Base-by-base conservation (phyloP, 306 rosid species). In the Rosa chinensis region DNA sequence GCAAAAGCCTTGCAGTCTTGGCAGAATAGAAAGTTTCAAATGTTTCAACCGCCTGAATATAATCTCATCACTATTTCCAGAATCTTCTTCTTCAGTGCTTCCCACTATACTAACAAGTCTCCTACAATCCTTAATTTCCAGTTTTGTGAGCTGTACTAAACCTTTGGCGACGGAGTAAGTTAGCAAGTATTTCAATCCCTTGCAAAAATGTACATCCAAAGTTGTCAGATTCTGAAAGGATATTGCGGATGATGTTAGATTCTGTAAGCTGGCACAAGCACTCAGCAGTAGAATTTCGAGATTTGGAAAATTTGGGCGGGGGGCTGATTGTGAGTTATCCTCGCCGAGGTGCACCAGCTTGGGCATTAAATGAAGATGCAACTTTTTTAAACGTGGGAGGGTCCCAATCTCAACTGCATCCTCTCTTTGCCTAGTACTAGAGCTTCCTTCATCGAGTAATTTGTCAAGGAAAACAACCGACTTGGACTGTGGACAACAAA, bases 141-240 rank as follows among this genome's bases (percentile, higher is more conserved):
- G 25, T 0, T 3, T 0, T 12, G 7, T 44, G 55, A 69, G 20
- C 2, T 69, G 55, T 6, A 43, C 3, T 18, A 44, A 44, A 10
- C 32, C 11, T 58, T 23, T 21, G 32, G 64, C 64, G 0, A 58
- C 9, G 14, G 64, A 58, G 64, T 58, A 18, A 58, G 35, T 21
- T 2, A 21, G 10, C 5, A 58, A n/a, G 32, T 21, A 2, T 21
- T 69, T 11, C 18, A 69, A 14, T 21, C 35, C 11, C 4, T 0
- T 0, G 4, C 55, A 69, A 11, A 0, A 0, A 1, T 0, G 0
- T 5, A 69, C 55, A 0, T 2, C 2, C 35, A 44, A 44, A n/a
- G 39, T 21, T 14, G 39, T 42, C 44, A 69, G 18, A 11, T 69
- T n/a, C 1, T 2, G 7, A 28, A 12, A 69, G 2, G 73, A n/a